Percentiles rank a stretch among this genome's conserved stretches.
phyloP scores from a whole-genome alignment of 306 rosid species.

The Castanopsis chinensis region DNA sequence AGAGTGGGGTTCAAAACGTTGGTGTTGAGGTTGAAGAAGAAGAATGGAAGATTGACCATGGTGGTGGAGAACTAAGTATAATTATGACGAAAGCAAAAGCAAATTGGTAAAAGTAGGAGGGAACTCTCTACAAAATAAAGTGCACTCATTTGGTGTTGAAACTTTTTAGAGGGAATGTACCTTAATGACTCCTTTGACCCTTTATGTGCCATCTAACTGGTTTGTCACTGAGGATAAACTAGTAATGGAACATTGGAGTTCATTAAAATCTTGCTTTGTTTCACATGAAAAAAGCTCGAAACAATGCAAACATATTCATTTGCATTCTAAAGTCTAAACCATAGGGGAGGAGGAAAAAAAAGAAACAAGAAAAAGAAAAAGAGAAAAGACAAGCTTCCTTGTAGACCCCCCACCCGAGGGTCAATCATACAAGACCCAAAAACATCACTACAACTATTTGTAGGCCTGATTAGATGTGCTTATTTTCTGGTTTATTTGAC shows the following conservation, averaged over 20 bases:
- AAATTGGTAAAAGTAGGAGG: constrained; percentile 63
- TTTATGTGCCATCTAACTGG: constrained; percentile 15
- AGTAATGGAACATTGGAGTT: neutral
- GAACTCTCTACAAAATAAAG: constrained; percentile 86
- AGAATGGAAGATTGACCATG: constrained; percentile 1
- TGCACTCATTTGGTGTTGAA: constrained; percentile 37
- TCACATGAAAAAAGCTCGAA: neutral
- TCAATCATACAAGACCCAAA: neutral
- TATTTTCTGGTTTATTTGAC: too few species aligned
- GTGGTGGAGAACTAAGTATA: constrained; percentile 54
- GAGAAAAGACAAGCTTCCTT: too few species aligned
- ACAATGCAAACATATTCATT: too few species aligned
- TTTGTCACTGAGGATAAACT: constrained; percentile 3
- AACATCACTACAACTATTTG: too few species aligned
- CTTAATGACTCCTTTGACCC: constrained; percentile 37
- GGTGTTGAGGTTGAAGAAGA: constrained; percentile 7
- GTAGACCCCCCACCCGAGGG: too few species aligned
- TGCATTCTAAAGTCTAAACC: too few species aligned
- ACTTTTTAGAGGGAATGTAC: constrained; percentile 43
- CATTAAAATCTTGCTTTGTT: neutral
- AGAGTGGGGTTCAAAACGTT: constrained; percentile 30
- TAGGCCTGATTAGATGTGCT: too few species aligned
- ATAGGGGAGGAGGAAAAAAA: too few species aligned
- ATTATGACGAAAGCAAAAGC: constrained; percentile 64
- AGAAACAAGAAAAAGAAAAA: too few species aligned